Conservation (phyloP, 768 basidiomycete genomes). For the Auricularia sp. region DNA sequence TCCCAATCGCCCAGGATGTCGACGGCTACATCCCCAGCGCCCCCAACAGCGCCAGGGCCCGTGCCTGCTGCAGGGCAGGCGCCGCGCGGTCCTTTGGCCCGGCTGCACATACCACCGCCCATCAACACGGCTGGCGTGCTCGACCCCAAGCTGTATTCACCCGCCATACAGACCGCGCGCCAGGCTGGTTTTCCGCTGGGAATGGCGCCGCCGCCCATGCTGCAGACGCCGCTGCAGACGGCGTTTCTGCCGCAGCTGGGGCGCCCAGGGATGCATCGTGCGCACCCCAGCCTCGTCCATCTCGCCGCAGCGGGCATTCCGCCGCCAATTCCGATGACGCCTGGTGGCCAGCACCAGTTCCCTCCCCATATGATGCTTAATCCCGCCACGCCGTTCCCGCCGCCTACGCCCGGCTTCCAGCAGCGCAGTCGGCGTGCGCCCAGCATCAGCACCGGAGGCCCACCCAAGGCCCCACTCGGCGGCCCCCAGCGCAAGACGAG, state of each 20-base stretch:
- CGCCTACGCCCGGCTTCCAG: conserved; percentile 32
- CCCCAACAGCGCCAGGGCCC: background rate
- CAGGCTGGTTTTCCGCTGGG: conserved; percentile 40
- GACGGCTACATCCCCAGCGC: background rate
- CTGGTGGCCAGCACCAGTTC: conserved; percentile 48
- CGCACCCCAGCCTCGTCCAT: conserved; percentile 57
- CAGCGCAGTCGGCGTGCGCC: conserved; percentile 56
- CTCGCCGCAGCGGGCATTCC: conserved; percentile 52
- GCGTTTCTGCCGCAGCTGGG: conserved; percentile 44
- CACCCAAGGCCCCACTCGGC: conserved; percentile 78
- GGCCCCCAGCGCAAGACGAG: conserved; percentile 71
- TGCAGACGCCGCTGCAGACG: conserved; percentile 68
- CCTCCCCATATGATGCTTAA: conserved; percentile 37
- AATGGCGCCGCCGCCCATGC: conserved; percentile 30
- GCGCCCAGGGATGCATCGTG: conserved; percentile 41
- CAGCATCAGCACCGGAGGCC: conserved; percentile 67
- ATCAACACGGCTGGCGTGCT: conserved; percentile 39
- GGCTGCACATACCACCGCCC: conserved; percentile 47
- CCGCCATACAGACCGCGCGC: conserved; percentile 50
- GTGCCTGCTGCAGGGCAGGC: too few relatives aligned
- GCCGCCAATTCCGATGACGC: conserved; percentile 47
- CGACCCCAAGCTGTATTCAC: conserved; percentile 47
- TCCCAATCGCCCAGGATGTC: background rate
- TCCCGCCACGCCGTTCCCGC: conserved; percentile 22
- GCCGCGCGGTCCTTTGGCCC: conserved; percentile 24